These are phyloP conservation scores for Eucalyptus cladocalyx DNA, from an alignment of 345 rosid genomes.

Conservation along the genomic window DNA sequence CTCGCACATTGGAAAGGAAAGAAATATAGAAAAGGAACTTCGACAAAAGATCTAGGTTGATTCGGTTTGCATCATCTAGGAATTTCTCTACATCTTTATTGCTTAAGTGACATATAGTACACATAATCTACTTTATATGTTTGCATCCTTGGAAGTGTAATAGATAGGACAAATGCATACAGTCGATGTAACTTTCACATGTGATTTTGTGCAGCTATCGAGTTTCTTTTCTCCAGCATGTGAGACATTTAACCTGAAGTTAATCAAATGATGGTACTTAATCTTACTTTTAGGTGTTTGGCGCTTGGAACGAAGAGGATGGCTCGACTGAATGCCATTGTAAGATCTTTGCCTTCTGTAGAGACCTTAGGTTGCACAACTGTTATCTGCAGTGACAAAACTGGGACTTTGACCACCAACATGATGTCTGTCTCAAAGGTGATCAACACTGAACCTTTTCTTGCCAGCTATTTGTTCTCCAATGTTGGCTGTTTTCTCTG, in stretches of 20 bases:
- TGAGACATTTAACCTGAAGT: neutral
- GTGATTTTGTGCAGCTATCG: neutral
- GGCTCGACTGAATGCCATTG: constrained; percentile 99
- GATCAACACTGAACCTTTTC: neutral
- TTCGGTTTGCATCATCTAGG: neutral
- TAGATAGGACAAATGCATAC: neutral
- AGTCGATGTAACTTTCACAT: neutral
- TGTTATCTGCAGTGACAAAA: constrained; percentile 97
- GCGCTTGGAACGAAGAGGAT: constrained; percentile 99
- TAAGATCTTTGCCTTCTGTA: constrained; percentile 94
- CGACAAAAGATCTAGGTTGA: neutral
- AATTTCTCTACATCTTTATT: neutral
- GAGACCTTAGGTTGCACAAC: constrained; percentile 99
- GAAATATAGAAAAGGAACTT: neutral
- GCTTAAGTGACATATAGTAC: neutral
- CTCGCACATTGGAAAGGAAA: neutral
- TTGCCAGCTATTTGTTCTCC: neutral
- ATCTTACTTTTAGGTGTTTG: constrained; percentile 57
- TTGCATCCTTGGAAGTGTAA: neutral
- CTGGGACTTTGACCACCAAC: constrained; percentile 96
- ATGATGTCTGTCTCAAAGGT: constrained; percentile 99
- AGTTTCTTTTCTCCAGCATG: neutral
- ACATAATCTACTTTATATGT: neutral
- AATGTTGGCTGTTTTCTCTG: neutral
- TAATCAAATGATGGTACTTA: neutral